Evolutionary conservation across 257 asterid species (phyloP).

Genomic region (Capsicum baccatum): DNA sequence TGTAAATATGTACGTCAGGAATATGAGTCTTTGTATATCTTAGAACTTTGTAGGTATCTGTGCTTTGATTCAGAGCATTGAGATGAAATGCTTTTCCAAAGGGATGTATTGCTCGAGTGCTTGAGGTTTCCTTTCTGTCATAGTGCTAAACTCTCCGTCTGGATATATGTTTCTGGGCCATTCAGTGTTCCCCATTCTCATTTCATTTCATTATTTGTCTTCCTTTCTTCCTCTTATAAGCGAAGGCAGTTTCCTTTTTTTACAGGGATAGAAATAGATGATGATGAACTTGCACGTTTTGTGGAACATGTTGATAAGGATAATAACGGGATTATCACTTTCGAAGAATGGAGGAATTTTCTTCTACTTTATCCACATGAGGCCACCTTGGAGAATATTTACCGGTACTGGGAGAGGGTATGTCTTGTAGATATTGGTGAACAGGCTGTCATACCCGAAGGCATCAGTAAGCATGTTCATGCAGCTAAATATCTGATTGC

Average conservation of each 20-base stretch:
- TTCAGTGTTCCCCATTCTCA: conserved; percentile 23
- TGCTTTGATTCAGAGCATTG: background rate
- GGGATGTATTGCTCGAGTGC: background rate
- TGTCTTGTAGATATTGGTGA: conserved; percentile 96
- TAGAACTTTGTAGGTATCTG: background rate
- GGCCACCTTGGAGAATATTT: conserved; percentile 90
- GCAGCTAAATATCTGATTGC: conserved; percentile 86
- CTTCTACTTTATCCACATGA: conserved; percentile 95
- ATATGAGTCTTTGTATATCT: background rate
- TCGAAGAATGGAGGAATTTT: conserved; percentile 98
- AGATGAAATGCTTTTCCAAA: background rate
- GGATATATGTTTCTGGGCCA: background rate
- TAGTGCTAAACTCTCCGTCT: background rate
- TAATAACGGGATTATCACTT: conserved; percentile 91
- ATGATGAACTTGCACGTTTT: conserved; percentile 91
- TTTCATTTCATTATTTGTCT: conserved; percentile 35
- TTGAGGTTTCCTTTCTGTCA: too few relatives aligned
- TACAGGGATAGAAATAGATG: conserved; percentile 93
- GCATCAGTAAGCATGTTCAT: conserved; percentile 86
- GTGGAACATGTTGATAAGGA: conserved; percentile 97
- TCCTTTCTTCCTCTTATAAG: conserved; percentile 69
- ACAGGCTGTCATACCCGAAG: conserved; percentile 90
- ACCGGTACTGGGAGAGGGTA: conserved; percentile 88
- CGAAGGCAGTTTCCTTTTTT: conserved; percentile 64
- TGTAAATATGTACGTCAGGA: background rate